Evolutionary conservation across 257 asterid genomes (phyloP), one percentile per base, ranked within the genome.

Genomic region (Cordia subcordata): DNA sequence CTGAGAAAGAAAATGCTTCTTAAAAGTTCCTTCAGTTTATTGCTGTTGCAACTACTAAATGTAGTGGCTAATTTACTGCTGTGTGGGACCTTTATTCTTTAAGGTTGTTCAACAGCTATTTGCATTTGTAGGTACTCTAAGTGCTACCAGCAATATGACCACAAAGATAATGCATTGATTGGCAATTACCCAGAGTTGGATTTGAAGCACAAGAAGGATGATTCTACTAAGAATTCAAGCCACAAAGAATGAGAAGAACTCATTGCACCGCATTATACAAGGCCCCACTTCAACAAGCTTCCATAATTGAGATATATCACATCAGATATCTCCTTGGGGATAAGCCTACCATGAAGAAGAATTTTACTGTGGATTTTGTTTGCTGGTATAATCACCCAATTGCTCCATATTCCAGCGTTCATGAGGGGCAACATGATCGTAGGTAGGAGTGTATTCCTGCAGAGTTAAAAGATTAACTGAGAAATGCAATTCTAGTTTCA

Each of bases 321-420:
- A 64, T 63, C 74, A 64, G 61, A 68, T 61, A 60, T 72, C 67
- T 65, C 68, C 61, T 60, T 56, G 61, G 49, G 60, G 58, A 53
- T 55, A 61, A 75, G 81, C 84, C 84, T 80, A 69, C 81, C 78
- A 71, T 55, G 49, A 49, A 77, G 61, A 57, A 64, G 72, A 61
- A 71, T 60, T 68, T 58, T 70, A 63, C 70, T 77, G 55, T 45
- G 77, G 66, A 58, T 73, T 67, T 55, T 79, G 72, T 58, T 70
- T 75, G 15, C 72, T 62, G 17, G 93, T 84, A 69, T 82, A 82
- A 60, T 57, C 55, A 23, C 81, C 88, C 63, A 88, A 79, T 58
- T 82, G 69, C 81, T 77, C 83, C 85, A 78, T 82, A 70, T 89
- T 73, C 96, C 99, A 93, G 94, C 92, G 86, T 64, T 93, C 99